Evolutionary conservation across 768 basidiomycete species (phyloP).

Genomic region (Mycena sanguinolenta): DNA sequence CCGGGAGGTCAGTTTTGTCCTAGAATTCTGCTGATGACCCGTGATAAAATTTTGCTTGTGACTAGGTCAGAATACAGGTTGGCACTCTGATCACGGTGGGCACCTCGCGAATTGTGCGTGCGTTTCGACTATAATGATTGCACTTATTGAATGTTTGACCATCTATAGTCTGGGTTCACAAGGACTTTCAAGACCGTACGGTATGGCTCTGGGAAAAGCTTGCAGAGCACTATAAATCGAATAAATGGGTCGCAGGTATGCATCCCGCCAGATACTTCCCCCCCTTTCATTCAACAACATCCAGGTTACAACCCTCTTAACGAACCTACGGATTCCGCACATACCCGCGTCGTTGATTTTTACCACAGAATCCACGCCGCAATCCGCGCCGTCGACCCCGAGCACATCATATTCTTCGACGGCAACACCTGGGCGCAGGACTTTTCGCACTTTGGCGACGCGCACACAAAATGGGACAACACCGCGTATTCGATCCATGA

Average conservation of each 20-base stretch:
- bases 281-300: neutral
- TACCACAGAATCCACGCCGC: conserved; percentile 78
- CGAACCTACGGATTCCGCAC: conserved; percentile 82
- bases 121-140: neutral
- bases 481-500: conserved; percentile 86
- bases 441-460: conserved; percentile 79
- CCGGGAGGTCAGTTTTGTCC: conserved; percentile 58
- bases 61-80: conserved; percentile 75
- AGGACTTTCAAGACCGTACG: conserved; percentile 85
- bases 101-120: conserved; percentile 72
- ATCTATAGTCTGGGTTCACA: conserved; percentile 79
- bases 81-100: conserved; percentile 82
- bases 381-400: conserved; percentile 77
- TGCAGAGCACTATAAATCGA: conserved; percentile 80
- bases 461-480: conserved; percentile 74
- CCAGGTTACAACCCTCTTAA: conserved; percentile 84
- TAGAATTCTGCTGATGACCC: neutral
- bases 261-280: too few species aligned
- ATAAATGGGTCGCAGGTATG: conserved; percentile 81
- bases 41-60: neutral
- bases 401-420: conserved; percentile 85
- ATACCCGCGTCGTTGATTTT: conserved; percentile 73
- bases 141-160: neutral
- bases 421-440: conserved; percentile 88
- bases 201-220: conserved; percentile 85